Conservation (phyloP, 352 stramenopile species). For the Globisporangium polare region DNA sequence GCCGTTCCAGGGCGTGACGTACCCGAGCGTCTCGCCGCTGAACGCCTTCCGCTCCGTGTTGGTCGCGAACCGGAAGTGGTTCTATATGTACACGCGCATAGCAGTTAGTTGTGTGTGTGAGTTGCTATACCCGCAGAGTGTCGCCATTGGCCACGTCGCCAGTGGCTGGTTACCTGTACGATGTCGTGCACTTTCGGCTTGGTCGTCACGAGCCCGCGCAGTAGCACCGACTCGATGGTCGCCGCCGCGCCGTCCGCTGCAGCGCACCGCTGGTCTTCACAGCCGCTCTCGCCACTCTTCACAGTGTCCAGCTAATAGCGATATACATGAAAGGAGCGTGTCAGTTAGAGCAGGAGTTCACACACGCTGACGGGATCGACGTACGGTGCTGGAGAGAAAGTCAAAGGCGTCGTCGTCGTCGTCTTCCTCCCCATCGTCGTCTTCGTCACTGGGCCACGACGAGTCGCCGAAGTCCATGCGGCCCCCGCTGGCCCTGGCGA, state of each 20-base stretch:
- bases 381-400: conserved; percentile 30
- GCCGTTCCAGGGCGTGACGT: conserved; percentile 81
- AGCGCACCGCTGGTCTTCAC: conserved; percentile 30
- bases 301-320: not conserved
- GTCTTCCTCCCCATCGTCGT: conserved; percentile 28
- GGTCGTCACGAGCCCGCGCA: conserved; percentile 48
- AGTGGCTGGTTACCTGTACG: conserved; percentile 17
- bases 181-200: conserved; percentile 46
- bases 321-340: not conserved
- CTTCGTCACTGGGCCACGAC: conserved; percentile 6
- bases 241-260: conserved; percentile 1
- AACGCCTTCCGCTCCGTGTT: conserved; percentile 26
- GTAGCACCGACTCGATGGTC: conserved; percentile 29
- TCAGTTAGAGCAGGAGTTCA: not conserved
- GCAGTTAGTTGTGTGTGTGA: not conserved
- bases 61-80: conserved; percentile 31
- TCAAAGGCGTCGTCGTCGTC: conserved; percentile 33
- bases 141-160: not conserved
- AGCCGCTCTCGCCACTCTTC: conserved; percentile 9
- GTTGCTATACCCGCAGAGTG: not conserved
- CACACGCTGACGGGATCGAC: not conserved
- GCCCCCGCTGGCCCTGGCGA: not conserved
- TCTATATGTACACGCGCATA: conserved; percentile 5
- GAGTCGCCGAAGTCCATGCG: not conserved
- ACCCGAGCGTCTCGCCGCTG: conserved; percentile 55